Evolutionary conservation across 1,284 basidiomycete genomes (phyloP).

Genomic region (Trichosporon coremiiforme): DNA sequence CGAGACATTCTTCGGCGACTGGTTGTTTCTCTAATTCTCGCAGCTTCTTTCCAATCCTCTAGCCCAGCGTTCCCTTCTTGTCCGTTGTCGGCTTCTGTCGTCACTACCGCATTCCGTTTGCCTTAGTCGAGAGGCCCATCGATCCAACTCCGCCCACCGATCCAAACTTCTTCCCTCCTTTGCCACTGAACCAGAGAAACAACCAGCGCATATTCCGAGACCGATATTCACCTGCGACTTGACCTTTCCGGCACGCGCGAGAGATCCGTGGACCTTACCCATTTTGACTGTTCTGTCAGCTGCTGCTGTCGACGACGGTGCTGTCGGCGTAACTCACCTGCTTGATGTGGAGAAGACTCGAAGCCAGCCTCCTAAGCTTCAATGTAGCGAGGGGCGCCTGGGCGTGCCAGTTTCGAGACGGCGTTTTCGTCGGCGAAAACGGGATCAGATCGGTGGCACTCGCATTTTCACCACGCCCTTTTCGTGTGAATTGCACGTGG

Average conservation of each 20-base stretch:
- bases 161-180: slow-evolving; percentile 12
- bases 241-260: slow-evolving; percentile 99
- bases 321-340: slow-evolving; percentile 23
- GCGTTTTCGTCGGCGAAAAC: slow-evolving; percentile 17
- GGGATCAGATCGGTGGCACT: slow-evolving; percentile 7
- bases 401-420: slow-evolving; percentile 8
- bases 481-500: not conserved
- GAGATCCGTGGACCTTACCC: slow-evolving; percentile 92
- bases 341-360: slow-evolving; percentile 22
- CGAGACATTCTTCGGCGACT: not conserved
- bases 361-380: not conserved
- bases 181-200: slow-evolving; percentile 16
- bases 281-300: slow-evolving; percentile 49
- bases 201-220: slow-evolving; percentile 1
- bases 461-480: not conserved
- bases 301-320: not conserved
- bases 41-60: not conserved
- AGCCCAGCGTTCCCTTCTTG: not conserved
- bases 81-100: not conserved
- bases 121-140: not conserved
- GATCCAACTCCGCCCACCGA: not conserved
- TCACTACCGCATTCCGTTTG: not conserved
- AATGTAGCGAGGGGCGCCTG: slow-evolving; percentile 1
- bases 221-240: slow-evolving; percentile 70
- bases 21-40: not conserved